Percentiles rank a stretch among this genome's conserved stretches.
Evolutionary conservation across 306 rosid genomes (phyloP).

Genomic region (Inga laurina): DNA sequence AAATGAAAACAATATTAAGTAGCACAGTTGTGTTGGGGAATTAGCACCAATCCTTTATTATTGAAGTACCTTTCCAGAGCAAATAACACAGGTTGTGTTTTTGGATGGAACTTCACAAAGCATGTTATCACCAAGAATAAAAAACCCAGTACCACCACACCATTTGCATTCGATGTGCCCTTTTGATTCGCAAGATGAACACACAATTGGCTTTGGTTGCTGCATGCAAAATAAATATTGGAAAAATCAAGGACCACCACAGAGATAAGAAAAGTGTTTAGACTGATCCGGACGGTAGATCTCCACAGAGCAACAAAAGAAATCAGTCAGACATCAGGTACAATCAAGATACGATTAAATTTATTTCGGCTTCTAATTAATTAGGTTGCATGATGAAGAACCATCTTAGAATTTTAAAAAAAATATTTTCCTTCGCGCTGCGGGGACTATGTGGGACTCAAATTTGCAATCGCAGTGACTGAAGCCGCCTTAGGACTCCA

Average conservation of each 20-base stretch:
- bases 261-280: slow-evolving; percentile 3
- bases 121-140: slow-evolving; percentile 90
- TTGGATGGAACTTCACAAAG: slow-evolving; percentile 97
- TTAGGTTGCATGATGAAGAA: not conserved
- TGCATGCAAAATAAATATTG: slow-evolving; percentile 36
- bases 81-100: slow-evolving; percentile 76
- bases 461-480: not conserved
- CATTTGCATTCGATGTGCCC: slow-evolving; percentile 88
- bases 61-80: slow-evolving; percentile 73
- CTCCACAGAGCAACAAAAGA: not conserved
- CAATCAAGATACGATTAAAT: slow-evolving; percentile 2
- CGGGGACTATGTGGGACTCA: not conserved
- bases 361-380: slow-evolving; percentile 1
- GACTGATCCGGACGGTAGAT: slow-evolving; percentile 2
- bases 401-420: not conserved
- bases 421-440: not conserved
- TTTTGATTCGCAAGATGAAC: slow-evolving; percentile 81
- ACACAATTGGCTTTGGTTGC: slow-evolving; percentile 91
- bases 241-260: slow-evolving; percentile 30
- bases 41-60: slow-evolving; percentile 1
- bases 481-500: not conserved
- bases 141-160: slow-evolving; percentile 94
- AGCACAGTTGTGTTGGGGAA: not conserved
- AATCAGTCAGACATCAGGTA: not conserved
- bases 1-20: slow-evolving; percentile 1